phyloP scores from a whole-genome alignment of 148 eudicot species.

The Dianthus caryophyllus region DNA sequence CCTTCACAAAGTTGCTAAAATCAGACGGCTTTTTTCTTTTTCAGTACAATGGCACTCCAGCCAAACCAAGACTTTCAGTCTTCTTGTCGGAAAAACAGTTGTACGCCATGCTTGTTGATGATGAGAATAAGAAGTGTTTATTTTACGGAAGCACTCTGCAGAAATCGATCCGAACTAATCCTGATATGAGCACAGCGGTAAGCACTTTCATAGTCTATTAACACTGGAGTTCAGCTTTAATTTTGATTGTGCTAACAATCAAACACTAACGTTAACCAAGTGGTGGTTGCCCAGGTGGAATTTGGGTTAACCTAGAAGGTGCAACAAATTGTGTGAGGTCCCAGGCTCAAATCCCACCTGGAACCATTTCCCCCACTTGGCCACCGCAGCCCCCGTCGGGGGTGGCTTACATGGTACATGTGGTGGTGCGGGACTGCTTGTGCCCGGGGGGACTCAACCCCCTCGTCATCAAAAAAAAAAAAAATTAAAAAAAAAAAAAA shows the following conservation, averaged over 20 bases:
- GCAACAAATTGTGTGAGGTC: too few species aligned
- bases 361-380: too few species aligned
- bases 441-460: too few species aligned
- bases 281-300: too few species aligned
- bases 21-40: not conserved
- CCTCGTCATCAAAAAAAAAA: too few species aligned
- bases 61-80: slow-evolving; percentile 84
- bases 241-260: not conserved
- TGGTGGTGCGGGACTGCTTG: too few species aligned
- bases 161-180: slow-evolving; percentile 50
- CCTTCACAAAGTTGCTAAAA: not conserved
- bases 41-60: slow-evolving; percentile 73
- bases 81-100: slow-evolving; percentile 81
- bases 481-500: too few species aligned
- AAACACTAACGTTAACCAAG: too few species aligned
- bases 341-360: too few species aligned
- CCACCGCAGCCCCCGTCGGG: too few species aligned
- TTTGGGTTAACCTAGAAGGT: too few species aligned
- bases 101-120: slow-evolving; percentile 90
- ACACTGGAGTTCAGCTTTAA: not conserved
- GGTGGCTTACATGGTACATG: too few species aligned
- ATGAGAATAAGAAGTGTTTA: slow-evolving; percentile 72
- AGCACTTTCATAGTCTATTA: slow-evolving; percentile 7
- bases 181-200: slow-evolving; percentile 56
- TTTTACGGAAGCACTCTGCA: slow-evolving; percentile 84